Evolutionary conservation across 805 yeast species (phyloP).

Genomic region (Wickerhamiella alocasiicola): DNA sequence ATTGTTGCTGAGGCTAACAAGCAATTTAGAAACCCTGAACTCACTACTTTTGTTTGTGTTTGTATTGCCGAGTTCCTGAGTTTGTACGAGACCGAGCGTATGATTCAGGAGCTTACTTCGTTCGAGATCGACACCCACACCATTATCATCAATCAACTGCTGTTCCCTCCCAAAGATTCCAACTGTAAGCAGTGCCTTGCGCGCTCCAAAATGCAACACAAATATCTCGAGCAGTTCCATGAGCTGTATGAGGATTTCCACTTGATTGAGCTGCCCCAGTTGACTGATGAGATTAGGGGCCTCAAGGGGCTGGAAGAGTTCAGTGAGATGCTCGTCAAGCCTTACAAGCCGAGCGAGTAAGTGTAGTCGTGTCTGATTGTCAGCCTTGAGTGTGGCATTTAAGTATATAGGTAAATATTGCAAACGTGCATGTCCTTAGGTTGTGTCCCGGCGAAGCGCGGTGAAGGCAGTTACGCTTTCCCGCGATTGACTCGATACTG

Average conservation of each 20-base stretch:
- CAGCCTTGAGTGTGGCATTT: no score
- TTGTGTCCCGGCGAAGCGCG: no score
- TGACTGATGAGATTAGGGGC: slow-evolving; percentile 93
- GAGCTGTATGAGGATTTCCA: slow-evolving; percentile 97
- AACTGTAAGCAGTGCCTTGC: slow-evolving; percentile 81
- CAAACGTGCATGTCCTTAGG: no score
- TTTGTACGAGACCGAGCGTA: slow-evolving; percentile 91
- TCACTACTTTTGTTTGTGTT: slow-evolving; percentile 87
- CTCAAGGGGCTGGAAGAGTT: slow-evolving; percentile 71
- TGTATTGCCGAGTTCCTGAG: slow-evolving; percentile 96
- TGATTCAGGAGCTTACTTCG: slow-evolving; percentile 90
- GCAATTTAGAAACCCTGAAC: slow-evolving; percentile 90
- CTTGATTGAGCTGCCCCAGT: slow-evolving; percentile 85
- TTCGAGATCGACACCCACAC: slow-evolving; percentile 95
- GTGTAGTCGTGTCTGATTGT: no score
- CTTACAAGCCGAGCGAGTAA: slow-evolving; percentile 24
- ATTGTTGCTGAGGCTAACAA: slow-evolving; percentile 79
- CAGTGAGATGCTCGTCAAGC: slow-evolving; percentile 65
- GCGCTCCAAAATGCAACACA: slow-evolving; percentile 91
- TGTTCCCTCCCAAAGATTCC: slow-evolving; percentile 62
- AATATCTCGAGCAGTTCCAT: slow-evolving; percentile 87
- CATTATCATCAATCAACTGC: slow-evolving; percentile 85
- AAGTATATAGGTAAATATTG: no score
- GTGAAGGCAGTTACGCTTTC: no score
- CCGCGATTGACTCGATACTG: no score